Evolutionary conservation across 2,329 filamentous ascomycete genomes (phyloP).

Genomic region (Pezicula radicicola): DNA sequence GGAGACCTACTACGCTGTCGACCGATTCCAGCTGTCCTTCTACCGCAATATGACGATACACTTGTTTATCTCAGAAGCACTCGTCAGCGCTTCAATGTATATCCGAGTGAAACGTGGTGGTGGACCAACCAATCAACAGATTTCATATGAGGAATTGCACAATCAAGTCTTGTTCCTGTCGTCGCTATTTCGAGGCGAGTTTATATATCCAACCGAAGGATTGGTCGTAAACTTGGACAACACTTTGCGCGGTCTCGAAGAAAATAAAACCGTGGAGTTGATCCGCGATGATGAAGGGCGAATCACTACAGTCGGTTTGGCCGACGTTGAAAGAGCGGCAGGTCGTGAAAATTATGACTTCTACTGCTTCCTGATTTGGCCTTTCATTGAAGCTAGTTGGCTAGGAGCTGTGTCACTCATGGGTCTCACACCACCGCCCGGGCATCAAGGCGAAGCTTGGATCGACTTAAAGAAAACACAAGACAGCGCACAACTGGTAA

Average conservation of each 20-base stretch:
- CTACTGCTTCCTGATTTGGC: constrained; percentile 98
- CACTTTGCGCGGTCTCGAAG: constrained; percentile 74
- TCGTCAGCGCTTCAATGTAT: constrained; percentile 90
- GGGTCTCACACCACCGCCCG: constrained; percentile 73
- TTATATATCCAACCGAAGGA: constrained; percentile 91
- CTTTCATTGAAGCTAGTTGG: constrained; percentile 94
- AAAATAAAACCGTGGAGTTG: constrained; percentile 72
- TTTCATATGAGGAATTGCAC: constrained; percentile 68
- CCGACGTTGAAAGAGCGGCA: constrained; percentile 68
- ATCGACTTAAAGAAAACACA: constrained; percentile 76
- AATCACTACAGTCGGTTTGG: constrained; percentile 69
- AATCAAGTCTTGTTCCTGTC: constrained; percentile 87
- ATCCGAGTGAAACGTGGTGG: constrained; percentile 87
- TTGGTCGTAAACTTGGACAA: constrained; percentile 76
- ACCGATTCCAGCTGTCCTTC: constrained; percentile 95
- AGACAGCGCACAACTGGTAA: constrained; percentile 74
- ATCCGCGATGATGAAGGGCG: constrained; percentile 52
- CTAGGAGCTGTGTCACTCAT: constrained; percentile 84
- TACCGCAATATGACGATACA: constrained; percentile 99
- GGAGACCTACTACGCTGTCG: constrained; percentile 90
- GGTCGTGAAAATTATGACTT: constrained; percentile 97
- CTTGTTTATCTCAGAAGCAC: constrained; percentile 88
- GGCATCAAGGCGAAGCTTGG: constrained; percentile 62
- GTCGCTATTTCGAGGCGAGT: constrained; percentile 90
- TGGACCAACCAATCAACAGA: constrained; percentile 76